These are phyloP conservation scores for Didymella arachidicola DNA, from an alignment of 2,329 filamentous ascomycete genomes.

Conservation along the genomic window DNA sequence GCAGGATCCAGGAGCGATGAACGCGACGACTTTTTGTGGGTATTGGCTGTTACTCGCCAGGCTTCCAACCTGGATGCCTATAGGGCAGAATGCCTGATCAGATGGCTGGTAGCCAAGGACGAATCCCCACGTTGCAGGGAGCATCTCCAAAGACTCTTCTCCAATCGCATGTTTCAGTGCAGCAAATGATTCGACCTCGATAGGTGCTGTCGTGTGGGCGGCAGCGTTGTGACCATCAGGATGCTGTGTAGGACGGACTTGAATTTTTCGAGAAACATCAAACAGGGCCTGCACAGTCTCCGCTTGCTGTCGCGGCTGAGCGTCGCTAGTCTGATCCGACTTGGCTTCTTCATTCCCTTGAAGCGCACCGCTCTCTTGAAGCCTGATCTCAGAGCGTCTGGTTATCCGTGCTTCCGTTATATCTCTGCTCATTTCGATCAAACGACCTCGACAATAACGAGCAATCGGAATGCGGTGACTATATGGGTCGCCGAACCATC, in stretches of 20 bases:
- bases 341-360: not conserved
- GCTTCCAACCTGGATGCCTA: no score
- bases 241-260: not conserved
- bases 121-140: no score
- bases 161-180: not conserved
- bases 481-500: not conserved
- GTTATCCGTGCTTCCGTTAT: not conserved
- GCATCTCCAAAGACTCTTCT: not conserved
- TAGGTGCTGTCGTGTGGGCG: not conserved
- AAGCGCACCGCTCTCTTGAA: not conserved
- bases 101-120: no score
- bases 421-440: not conserved
- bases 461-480: not conserved
- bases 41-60: no score
- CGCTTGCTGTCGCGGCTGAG: not conserved
- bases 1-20: not conserved
- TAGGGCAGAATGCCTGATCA: no score
- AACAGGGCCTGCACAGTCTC: not conserved
- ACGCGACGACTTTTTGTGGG: not conserved
- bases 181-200: not conserved
- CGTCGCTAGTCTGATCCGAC: not conserved
- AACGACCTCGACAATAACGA: not conserved
- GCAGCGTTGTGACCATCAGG: not conserved
- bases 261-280: not conserved
- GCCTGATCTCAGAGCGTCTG: no score